Conservation (phyloP, 2,329 filamentous ascomycete species). For the Grosmannia serpens region DNA sequence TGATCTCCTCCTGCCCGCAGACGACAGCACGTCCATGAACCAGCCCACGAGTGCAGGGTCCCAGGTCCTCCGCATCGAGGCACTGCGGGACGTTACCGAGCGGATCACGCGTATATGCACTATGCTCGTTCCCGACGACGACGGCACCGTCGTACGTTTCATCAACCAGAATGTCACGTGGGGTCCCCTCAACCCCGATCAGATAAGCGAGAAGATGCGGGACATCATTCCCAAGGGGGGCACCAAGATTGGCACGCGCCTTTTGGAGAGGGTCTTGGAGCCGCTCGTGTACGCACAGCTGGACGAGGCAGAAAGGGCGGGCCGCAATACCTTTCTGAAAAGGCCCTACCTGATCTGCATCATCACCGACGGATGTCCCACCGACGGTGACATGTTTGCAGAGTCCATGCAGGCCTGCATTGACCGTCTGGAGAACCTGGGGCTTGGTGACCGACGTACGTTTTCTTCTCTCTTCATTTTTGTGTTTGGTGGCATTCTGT, state of each 20-base stretch:
- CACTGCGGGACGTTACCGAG: background rate
- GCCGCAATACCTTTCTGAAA: background rate
- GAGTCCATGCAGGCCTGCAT: background rate
- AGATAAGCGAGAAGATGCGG: background rate
- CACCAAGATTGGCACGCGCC: background rate
- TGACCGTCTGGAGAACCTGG: background rate
- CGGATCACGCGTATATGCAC: background rate
- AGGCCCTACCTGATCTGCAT: background rate
- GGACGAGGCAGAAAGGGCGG: background rate
- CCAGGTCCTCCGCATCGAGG: background rate
- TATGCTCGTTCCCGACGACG: background rate
- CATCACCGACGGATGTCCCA: background rate
- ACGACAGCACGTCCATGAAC: background rate
- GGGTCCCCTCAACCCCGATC: background rate
- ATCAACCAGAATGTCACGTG: background rate
- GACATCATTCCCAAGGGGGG: background rate
- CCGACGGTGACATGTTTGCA: background rate
- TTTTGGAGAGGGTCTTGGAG: background rate
- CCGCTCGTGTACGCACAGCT: background rate
- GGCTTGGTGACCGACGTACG: background rate
- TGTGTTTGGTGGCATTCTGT: no score
- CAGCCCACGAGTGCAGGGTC: background rate
- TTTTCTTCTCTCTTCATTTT: background rate
- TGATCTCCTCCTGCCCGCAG: background rate
- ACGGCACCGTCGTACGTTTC: background rate